Percentiles rank a stretch among this genome's conserved stretches.
Evolutionary conservation across 306 rosid species (phyloP).

Genomic region (Cucurbita pepo): DNA sequence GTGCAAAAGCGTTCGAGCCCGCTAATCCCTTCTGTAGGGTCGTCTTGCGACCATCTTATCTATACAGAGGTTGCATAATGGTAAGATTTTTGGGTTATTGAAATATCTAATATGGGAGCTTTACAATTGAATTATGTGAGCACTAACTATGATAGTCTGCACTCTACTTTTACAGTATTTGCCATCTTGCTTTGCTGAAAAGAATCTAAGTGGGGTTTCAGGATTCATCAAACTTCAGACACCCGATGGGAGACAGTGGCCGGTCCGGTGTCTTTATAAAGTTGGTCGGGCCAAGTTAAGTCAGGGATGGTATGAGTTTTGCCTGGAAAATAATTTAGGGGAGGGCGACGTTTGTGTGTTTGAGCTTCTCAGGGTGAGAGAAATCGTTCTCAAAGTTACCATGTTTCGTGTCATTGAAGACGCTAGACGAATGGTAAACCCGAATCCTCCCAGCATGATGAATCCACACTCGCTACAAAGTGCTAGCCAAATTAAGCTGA

Average conservation of each 20-base stretch:
- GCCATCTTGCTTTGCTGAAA: slow-evolving; percentile 97
- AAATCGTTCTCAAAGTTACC: slow-evolving; percentile 70
- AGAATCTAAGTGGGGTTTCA: slow-evolving; percentile 68
- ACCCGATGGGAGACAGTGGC: slow-evolving; percentile 70
- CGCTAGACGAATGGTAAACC: slow-evolving; percentile 24
- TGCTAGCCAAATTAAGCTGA: slow-evolving; percentile 25
- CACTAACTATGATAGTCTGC: neutral
- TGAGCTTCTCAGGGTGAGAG: slow-evolving; percentile 51
- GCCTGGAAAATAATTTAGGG: slow-evolving; percentile 66
- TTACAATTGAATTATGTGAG: neutral
- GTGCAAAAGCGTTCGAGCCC: slow-evolving; percentile 80
- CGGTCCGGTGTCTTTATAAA: slow-evolving; percentile 78
- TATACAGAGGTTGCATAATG: slow-evolving; percentile 96
- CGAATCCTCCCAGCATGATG: slow-evolving; percentile 12
- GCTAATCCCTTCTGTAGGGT: slow-evolving; percentile 84
- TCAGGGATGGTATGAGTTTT: slow-evolving; percentile 93
- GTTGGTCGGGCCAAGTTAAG: slow-evolving; percentile 89
- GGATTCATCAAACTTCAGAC: slow-evolving; percentile 89
- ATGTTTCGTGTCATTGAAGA: slow-evolving; percentile 54
- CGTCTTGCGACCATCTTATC: slow-evolving; percentile 86
- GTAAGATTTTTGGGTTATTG: slow-evolving; percentile 27
- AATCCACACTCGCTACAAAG: slow-evolving; percentile 30
- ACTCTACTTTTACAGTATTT: slow-evolving; percentile 46
- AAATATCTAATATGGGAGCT: neutral
- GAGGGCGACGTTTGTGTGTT: slow-evolving; percentile 98